Evolutionary conservation across 1,284 basidiomycete species (phyloP), one percentile per base, ranked within the genome.

Genomic region (Peniophora sp.): DNA sequence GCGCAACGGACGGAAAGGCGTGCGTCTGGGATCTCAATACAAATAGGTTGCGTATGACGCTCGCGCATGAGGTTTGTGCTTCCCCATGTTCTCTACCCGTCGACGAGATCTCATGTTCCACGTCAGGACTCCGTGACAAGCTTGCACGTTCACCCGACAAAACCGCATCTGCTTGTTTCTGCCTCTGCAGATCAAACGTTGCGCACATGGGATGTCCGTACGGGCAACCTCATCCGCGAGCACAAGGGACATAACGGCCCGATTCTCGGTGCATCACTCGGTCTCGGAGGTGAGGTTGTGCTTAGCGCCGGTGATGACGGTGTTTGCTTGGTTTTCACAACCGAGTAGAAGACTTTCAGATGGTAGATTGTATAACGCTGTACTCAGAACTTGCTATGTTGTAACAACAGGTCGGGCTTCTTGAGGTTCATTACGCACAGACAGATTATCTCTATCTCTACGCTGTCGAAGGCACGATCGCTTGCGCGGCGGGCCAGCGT

Each of bases 11-110:
- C 64, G 94, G 95, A 0, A 94, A 91, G 65, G 88, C 86, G 23
- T 92, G 89, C 62, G 85, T 97, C 42, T 98, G 94, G 93, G 96
- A 99, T 68, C 74, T 96, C 37, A 78, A 78, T 46, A 92, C 91
- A 12, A 89, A 88, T 74, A 78, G 88, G 53, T 66, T 93, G 47
- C 79, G 94, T 52, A 78, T 85, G 20, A 91, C 89, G 24, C 70
- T 94, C 6, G 74, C 86, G 55, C 92, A 96, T 62, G 74, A 83
- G 66, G 90, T 92, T 55, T 53, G 79, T 74, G 34, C 35, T 18
- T 55, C 8, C 39, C 45, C 50, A 45, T 32, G 51, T 42, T 45
- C n/a, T 46, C 32, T 42, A 18, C 41, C 54, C 50, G 49, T 24
- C 49, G 3, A 39, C 41, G 43, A 50, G 47, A 12, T 39, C 52